Percentiles rank a stretch among this genome's conserved stretches.
Evolutionary conservation across 2,329 filamentous ascomycete genomes (phyloP).

Genomic region (Plenodomus lindquistii): DNA sequence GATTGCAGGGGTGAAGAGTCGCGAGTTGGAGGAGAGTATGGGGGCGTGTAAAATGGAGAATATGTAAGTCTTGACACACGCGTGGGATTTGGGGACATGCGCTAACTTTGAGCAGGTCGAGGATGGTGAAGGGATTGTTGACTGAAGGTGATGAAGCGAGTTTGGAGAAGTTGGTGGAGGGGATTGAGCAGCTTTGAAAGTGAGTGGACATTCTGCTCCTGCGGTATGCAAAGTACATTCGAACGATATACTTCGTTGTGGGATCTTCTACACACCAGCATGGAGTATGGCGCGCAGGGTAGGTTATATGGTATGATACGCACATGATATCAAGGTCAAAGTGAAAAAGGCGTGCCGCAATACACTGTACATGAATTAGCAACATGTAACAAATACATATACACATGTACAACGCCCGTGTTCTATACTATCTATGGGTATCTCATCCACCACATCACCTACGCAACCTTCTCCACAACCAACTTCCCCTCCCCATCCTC

Average conservation of each 20-base stretch:
- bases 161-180: slow-evolving; percentile 47
- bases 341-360: not conserved
- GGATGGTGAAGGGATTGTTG: slow-evolving; percentile 27
- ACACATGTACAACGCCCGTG: not conserved
- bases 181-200: slow-evolving; percentile 49
- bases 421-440: not conserved
- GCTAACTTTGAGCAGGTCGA: slow-evolving; percentile 24
- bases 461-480: slow-evolving; percentile 22
- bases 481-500: slow-evolving; percentile 24
- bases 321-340: not conserved
- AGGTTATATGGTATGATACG: not conserved
- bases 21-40: slow-evolving; percentile 72
- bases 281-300: not conserved
- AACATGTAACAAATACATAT: not conserved
- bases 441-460: not conserved
- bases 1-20: slow-evolving; percentile 76
- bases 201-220: too few species aligned
- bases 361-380: too few species aligned
- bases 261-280: not conserved
- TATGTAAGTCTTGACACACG: slow-evolving; percentile 28
- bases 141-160: slow-evolving; percentile 28
- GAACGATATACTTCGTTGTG: not conserved
- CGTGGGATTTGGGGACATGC: slow-evolving; percentile 15
- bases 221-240: not conserved
- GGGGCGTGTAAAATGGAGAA: slow-evolving; percentile 35